Percentiles rank a stretch among this genome's conserved stretches.
Evolutionary conservation across 176 grass and related monocot genomes (phyloP).

Genomic region (Pontederia crassipes): DNA sequence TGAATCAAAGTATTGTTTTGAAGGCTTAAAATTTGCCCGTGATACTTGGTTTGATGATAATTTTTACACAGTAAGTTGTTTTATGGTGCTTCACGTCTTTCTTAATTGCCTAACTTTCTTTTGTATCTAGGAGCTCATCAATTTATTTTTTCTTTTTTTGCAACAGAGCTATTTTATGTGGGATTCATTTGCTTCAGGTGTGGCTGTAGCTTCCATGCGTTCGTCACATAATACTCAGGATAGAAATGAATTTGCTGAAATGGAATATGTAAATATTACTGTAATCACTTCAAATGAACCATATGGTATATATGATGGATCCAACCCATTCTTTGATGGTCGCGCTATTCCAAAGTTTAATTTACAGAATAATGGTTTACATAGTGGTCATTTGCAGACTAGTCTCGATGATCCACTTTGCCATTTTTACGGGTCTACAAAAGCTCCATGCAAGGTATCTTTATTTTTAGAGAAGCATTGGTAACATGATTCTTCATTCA

Average conservation of each 20-base stretch:
- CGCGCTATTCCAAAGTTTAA: slow-evolving; percentile 33
- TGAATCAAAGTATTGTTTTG: slow-evolving; percentile 57
- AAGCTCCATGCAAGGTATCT: slow-evolving; percentile 53
- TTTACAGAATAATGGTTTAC: slow-evolving; percentile 37
- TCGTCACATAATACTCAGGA: slow-evolving; percentile 22
- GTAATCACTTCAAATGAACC: slow-evolving; percentile 61
- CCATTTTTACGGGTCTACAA: slow-evolving; percentile 19
- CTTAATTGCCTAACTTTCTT: neutral
- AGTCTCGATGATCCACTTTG: slow-evolving; percentile 45
- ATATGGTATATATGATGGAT: slow-evolving; percentile 44
- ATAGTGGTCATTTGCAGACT: slow-evolving; percentile 65
- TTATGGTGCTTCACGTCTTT: neutral
- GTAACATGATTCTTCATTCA: no score
- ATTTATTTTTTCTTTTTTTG: neutral
- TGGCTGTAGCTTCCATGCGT: slow-evolving; percentile 44
- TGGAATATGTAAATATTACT: slow-evolving; percentile 54
- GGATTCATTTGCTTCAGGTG: slow-evolving; percentile 57
- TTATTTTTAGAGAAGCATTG: no score
- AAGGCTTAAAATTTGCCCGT: slow-evolving; percentile 33
- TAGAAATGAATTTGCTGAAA: slow-evolving; percentile 48
- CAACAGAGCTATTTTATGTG: slow-evolving; percentile 59
- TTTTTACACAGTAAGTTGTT: slow-evolving; percentile 22
- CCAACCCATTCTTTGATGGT: slow-evolving; percentile 59
- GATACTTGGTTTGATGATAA: slow-evolving; percentile 40
- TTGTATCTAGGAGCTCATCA: neutral